phyloP scores from a whole-genome alignment of 2,329 filamentous ascomycete species.

The Fusarium chlamydosporum region DNA sequence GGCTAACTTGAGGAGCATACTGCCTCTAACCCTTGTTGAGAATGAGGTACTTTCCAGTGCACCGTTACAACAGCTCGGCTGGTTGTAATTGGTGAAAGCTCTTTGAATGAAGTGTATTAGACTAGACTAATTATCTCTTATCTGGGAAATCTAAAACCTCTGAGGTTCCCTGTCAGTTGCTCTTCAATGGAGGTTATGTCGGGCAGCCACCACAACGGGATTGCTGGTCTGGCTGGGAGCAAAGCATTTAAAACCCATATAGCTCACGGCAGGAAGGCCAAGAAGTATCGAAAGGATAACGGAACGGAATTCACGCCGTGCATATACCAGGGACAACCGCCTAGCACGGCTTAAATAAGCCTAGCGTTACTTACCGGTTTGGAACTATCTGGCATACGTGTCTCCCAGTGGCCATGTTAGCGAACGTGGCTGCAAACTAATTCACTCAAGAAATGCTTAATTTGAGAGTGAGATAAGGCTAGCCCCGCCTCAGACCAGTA shows the following conservation, averaged over 20 bases:
- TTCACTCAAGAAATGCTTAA: background rate
- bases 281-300: background rate
- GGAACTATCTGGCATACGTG: background rate
- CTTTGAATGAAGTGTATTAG: too few species aligned
- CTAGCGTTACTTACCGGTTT: background rate
- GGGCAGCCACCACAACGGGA: slow-evolving; percentile 1
- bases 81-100: too few species aligned
- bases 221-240: slow-evolving; percentile 3
- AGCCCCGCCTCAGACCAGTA: background rate
- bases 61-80: too few species aligned
- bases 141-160: too few species aligned
- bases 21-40: too few species aligned
- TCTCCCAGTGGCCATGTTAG: background rate
- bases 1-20: too few species aligned
- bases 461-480: slow-evolving; percentile 2
- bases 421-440: background rate
- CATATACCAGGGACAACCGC: background rate
- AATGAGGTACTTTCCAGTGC: too few species aligned
- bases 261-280: background rate
- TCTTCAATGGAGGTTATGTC: too few species aligned
- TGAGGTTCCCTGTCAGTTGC: too few species aligned
- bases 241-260: slow-evolving; percentile 1
- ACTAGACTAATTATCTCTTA: too few species aligned
- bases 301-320: background rate
- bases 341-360: background rate